Evolutionary conservation across 345 rosid genomes (phyloP), one percentile per base, ranked within the genome.

Genomic region (Carallia pectinifolia): DNA sequence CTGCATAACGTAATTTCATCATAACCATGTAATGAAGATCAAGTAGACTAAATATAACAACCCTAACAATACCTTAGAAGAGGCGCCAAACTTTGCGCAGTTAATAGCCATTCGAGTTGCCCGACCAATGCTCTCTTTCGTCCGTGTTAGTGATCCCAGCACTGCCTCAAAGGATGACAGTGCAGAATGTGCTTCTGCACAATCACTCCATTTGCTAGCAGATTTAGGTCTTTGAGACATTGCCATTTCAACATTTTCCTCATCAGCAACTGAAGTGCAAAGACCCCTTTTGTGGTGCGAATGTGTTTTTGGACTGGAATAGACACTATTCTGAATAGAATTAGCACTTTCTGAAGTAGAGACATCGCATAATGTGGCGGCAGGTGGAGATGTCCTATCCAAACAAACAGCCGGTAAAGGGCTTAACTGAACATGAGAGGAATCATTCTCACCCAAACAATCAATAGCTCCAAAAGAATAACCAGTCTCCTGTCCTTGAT

Each of bases 101-200:
- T 89, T 94, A 68, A 93, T 86, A 61, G 97, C 98, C 37, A 88
- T 71, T 64, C 92, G 97, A 58, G 97, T 93, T 66, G 98, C 97
- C 72, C 91, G 90, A 65, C 92, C 88, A 70, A 93, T 93, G 79
- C 92, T 89, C 76, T 93, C 97, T 73, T 91, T 93, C 38, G 94
- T 89, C 84, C 98, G 82, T 58, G 96, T 90, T 74, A 93, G 85
- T 30, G 85, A 78, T 68, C 82, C 91, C 62, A 93, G 90, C 53
- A 79, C 75, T 61, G 84, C 82, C 80, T 86, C 96, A 80, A 91
- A 93, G 7, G 91, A 86, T 68, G 87, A 85, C 71, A 91, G 40
- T 34, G 83, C 82, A 77, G 74, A 65, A 7, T 80, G 86, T 44
- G 85, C 85, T 81, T 85, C 97, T 33, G 84, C 72, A 76, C 56